Evolutionary conservation across 208 protist genomes (phyloP).

Genomic region (Crithidia brevicula): DNA sequence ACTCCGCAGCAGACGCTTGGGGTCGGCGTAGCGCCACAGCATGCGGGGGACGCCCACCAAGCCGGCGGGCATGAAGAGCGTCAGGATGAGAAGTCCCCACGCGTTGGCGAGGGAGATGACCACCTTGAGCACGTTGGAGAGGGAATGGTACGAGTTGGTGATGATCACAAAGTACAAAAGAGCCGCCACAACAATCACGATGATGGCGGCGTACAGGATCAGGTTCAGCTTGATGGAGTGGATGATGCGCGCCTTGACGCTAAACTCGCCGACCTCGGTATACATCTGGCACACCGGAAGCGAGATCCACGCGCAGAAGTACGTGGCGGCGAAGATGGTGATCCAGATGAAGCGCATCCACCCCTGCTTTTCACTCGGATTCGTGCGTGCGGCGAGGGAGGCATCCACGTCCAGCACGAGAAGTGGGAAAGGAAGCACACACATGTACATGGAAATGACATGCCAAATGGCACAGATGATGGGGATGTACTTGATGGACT

Average conservation of each 20-base stretch:
- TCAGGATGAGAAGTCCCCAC: conserved; percentile 88
- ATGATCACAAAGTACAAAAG: conserved; percentile 84
- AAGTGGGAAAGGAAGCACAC: conserved; percentile 82
- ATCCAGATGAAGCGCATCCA: conserved; percentile 89
- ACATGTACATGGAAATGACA: conserved; percentile 78
- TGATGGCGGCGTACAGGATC: conserved; percentile 86
- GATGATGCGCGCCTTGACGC: conserved; percentile 50
- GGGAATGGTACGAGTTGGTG: conserved; percentile 70
- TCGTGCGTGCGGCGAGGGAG: conserved; percentile 44
- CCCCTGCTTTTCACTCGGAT: conserved; percentile 24
- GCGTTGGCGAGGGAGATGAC: conserved; percentile 88
- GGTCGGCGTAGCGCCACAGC: conserved; percentile 80
- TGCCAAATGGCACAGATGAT: conserved; percentile 70
- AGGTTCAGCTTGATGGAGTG: conserved; percentile 79
- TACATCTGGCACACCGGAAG: conserved; percentile 88
- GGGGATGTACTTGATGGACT: conserved; percentile 73
- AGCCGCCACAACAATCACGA: conserved; percentile 57
- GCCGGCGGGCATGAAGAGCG: conserved; percentile 87
- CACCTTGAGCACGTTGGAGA: conserved; percentile 65
- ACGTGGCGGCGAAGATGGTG: conserved; percentile 83
- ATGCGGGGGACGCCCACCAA: conserved; percentile 86
- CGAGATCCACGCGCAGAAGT: conserved; percentile 87
- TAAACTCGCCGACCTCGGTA: conserved; percentile 87
- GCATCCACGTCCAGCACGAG: conserved; percentile 88
- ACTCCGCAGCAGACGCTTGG: conserved; percentile 55